Evolutionary conservation across 768 basidiomycete genomes (phyloP), one percentile per base, ranked within the genome.

Genomic region (Fibroporia radiculosa): DNA sequence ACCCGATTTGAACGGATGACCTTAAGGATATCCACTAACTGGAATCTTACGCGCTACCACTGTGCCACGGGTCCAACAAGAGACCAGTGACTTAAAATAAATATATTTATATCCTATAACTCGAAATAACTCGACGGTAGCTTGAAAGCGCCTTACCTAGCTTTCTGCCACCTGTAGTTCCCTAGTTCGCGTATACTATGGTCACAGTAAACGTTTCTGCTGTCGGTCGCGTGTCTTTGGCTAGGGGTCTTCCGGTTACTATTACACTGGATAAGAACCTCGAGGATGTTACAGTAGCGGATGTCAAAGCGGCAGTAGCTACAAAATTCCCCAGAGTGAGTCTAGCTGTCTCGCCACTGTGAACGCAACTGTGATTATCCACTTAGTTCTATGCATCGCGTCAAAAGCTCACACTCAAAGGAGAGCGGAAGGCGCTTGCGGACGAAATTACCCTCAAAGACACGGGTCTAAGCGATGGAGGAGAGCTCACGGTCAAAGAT

Each of bases 401-500:
- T 13, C 93, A 95, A 58, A 84, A 82, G 55, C 62, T 96, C 11
- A 69, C 79, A 1, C 61, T 81, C 3, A 78, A 77, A 42, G 79
- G 75, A 41, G 76, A 80, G 35, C 75, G 72, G 44, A 80, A 76
- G 45, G 58, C 77, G 4, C 70, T 89, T 13, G 66, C 75, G 1
- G 84, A 93, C 45, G 78, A 80, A 13, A 66, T 70, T 31, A 75
- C 73, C 25, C 61, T 98, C 35, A 62, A 60, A 12, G 70, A 75
- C 22, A 72, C 77, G n/a, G 77, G 75, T 0, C 59, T 89, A 3
- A 57, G 55, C 8, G 72, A 81, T 16, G 82, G 76, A 8, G 73
- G 72, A n/a, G 79, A 82, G 47, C 56, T 98, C 28, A 63, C 73
- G 28, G 71, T 93, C 48, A 96, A 96, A 63, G 96, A 98, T 63